phyloP scores from a whole-genome alignment of 768 basidiomycete genomes.

The Phaffia tasmanica region DNA sequence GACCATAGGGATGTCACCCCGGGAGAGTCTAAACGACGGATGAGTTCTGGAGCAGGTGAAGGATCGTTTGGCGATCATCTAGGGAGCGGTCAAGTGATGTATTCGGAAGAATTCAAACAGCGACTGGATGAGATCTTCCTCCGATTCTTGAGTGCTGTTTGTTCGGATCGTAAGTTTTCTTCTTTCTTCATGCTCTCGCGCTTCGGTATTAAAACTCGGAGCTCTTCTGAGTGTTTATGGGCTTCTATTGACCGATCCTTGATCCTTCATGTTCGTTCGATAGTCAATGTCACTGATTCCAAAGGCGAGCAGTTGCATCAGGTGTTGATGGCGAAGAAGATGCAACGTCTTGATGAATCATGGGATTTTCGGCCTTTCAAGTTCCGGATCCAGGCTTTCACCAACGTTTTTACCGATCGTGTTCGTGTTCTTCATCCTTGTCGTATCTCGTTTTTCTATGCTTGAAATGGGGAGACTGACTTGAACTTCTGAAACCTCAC shows the following conservation, averaged over 20 bases:
- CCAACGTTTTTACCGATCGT: conserved; percentile 86
- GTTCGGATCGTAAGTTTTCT: conserved; percentile 56
- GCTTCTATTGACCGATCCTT: conserved; percentile 17
- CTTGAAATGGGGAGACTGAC: not conserved
- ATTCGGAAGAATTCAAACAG: conserved; percentile 53
- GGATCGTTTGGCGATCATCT: not conserved
- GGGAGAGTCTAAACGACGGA: conserved; percentile 11
- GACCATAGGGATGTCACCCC: not conserved
- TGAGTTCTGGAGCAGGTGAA: conserved; percentile 8
- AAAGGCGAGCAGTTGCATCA: conserved; percentile 98
- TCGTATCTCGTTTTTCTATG: conserved; percentile 24
- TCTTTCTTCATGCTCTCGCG: not conserved
- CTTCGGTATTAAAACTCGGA: not conserved
- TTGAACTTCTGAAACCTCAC: not conserved
- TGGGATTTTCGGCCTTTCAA: conserved; percentile 97
- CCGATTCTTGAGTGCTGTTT: conserved; percentile 72
- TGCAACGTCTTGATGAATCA: conserved; percentile 92
- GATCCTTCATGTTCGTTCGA: not conserved
- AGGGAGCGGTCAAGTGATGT: conserved; percentile 4
- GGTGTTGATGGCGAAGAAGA: conserved; percentile 92
- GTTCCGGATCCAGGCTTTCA: conserved; percentile 97
- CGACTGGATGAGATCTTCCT: conserved; percentile 87
- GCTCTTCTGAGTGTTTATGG: not conserved
- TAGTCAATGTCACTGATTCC: conserved; percentile 82
- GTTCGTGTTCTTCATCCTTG: conserved; percentile 38